Evolutionary conservation across 2,329 filamentous ascomycete genomes (phyloP).

Genomic region (Arthrobotrys iridis): DNA sequence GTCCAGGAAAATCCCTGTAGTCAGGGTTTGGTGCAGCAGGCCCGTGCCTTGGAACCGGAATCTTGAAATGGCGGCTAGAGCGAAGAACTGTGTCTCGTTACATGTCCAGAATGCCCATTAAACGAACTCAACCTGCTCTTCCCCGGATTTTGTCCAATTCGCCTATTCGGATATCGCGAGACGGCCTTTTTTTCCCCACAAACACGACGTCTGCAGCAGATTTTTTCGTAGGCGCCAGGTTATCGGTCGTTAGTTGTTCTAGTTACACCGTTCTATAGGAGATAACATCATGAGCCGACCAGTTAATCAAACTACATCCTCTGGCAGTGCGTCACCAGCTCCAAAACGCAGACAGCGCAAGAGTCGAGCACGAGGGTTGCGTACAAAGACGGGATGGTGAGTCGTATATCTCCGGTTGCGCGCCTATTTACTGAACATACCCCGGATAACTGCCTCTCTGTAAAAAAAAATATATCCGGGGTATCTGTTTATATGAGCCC

Average conservation of each 20-base stretch:
- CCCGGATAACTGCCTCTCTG: neutral
- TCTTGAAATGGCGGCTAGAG: slow-evolving; percentile 29
- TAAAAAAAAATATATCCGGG: slow-evolving; percentile 4
- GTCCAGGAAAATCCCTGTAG: neutral
- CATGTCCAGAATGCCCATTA: slow-evolving; percentile 40
- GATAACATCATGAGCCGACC: slow-evolving; percentile 30
- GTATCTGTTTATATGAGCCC: slow-evolving; percentile 23
- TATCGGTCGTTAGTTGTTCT: slow-evolving; percentile 3
- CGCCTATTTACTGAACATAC: slow-evolving; percentile 10
- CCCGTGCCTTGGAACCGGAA: slow-evolving; percentile 12
- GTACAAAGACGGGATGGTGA: slow-evolving; percentile 64
- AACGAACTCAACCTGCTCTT: slow-evolving; percentile 45
- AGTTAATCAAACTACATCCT: slow-evolving; percentile 23
- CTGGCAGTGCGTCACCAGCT: slow-evolving; percentile 47
- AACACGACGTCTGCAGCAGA: neutral
- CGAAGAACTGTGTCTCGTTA: slow-evolving; percentile 35
- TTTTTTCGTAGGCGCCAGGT: neutral
- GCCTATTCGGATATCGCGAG: slow-evolving; percentile 52
- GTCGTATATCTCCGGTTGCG: slow-evolving; percentile 25
- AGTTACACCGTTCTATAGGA: neutral
- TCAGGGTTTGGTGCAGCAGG: neutral
- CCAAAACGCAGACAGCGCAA: slow-evolving; percentile 49
- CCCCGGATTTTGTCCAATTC: slow-evolving; percentile 54
- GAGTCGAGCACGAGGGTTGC: slow-evolving; percentile 63
- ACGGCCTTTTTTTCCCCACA: slow-evolving; percentile 45